These are phyloP conservation scores for Phytomonas francai DNA, from an alignment of 208 protist genomes.

Conservation along the genomic window DNA sequence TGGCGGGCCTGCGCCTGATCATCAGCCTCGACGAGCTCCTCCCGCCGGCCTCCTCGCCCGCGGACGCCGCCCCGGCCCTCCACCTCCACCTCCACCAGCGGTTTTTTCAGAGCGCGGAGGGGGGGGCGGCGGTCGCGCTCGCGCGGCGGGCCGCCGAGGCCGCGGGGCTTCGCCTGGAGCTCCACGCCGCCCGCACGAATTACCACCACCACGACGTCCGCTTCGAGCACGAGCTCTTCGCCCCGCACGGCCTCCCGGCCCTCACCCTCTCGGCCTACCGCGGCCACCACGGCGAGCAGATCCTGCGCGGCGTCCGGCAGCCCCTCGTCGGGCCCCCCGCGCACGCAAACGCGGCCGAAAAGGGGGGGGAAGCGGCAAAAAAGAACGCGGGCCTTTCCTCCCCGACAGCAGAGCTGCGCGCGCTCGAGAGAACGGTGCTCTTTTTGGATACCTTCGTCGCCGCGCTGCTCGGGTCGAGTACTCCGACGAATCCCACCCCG, in stretches of 20 bases:
- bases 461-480: conserved; percentile 18
- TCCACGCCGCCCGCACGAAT: conserved; percentile 57
- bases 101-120: conserved; percentile 41
- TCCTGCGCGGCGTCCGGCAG: conserved; percentile 45
- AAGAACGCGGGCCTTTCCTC: neutral
- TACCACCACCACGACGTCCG: conserved; percentile 77
- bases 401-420: conserved; percentile 14
- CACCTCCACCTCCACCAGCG: conserved; percentile 77
- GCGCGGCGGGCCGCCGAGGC: conserved; percentile 30
- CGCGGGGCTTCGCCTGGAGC: conserved; percentile 38
- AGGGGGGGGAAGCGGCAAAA: no score
- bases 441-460: conserved; percentile 58
- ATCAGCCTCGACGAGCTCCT: conserved; percentile 76
- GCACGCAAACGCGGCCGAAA: no score
- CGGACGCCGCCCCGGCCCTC: conserved; percentile 19
- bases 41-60: conserved; percentile 1
- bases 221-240: conserved; percentile 85
- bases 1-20: conserved; percentile 41
- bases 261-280: conserved; percentile 64
- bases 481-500: neutral
- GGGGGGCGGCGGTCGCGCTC: conserved; percentile 31
- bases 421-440: conserved; percentile 30
- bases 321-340: conserved; percentile 1
- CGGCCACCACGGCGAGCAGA: conserved; percentile 42
- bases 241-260: conserved; percentile 52